Conservation (phyloP, 1,284 basidiomycete species). For the Neolentinus lepideus region DNA sequence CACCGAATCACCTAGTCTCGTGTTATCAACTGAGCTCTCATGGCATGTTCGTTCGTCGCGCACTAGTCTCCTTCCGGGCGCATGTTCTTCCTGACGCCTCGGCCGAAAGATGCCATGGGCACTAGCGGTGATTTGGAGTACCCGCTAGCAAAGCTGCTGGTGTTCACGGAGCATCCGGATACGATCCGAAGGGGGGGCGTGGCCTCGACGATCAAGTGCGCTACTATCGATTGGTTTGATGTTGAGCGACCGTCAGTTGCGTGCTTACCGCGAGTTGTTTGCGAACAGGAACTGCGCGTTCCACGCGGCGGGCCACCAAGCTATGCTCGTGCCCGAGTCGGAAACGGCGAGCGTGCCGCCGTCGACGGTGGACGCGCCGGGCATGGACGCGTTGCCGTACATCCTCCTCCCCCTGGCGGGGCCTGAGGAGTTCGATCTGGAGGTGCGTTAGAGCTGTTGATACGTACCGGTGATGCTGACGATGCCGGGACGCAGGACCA, state of each 20-base stretch:
- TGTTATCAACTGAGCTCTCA: too few relatives aligned
- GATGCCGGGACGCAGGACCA: conserved; percentile 54
- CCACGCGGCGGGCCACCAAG: conserved; percentile 57
- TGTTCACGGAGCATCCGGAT: conserved; percentile 86
- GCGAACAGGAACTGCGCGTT: conserved; percentile 71
- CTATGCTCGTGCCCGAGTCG: conserved; percentile 60
- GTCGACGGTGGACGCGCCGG: conserved; percentile 56
- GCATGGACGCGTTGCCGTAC: conserved; percentile 77
- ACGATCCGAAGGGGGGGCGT: conserved; percentile 83
- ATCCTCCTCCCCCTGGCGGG: conserved; percentile 90
- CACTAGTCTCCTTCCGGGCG: conserved; percentile 59
- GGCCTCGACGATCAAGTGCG: conserved; percentile 79
- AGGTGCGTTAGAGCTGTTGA: too few relatives aligned
- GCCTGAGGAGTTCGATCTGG: conserved; percentile 89
- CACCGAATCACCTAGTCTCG: too few relatives aligned
- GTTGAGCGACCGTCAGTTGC: too few relatives aligned
- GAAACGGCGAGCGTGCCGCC: conserved; percentile 48
- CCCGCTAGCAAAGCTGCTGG: conserved; percentile 73
- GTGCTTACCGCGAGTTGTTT: conserved; percentile 3
- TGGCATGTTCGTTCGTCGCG: conserved; percentile 1
- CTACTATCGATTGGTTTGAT: conserved; percentile 8
- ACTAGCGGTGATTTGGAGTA: conserved; percentile 51
- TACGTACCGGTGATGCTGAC: too few relatives aligned
- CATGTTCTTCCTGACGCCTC: conserved; percentile 63
- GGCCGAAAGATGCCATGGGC: conserved; percentile 33